Base-by-base conservation (phyloP, 495 filamentous ascomycete species). In the Halenospora varia region DNA sequence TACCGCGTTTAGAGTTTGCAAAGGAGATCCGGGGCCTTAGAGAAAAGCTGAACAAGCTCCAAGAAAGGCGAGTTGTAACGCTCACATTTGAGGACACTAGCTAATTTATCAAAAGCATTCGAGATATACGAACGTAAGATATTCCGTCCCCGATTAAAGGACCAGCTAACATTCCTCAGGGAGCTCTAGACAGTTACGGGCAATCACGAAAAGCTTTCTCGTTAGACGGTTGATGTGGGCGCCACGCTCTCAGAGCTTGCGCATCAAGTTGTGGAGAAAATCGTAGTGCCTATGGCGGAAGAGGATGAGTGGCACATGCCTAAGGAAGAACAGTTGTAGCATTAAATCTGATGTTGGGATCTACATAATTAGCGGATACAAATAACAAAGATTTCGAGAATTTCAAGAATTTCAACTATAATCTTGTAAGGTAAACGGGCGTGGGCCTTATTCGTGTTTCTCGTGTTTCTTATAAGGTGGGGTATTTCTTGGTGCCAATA, bases 41-140 rank as follows among this genome's bases (percentile, higher is more conserved):
- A 20, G 23, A 49, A 25, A 25, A 49, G 47, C 10, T 25, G 20
- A 25, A 13, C 18, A 25, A 49, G 19, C 18, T 25, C 47, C 20
- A 49, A 49, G 47, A 49, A 15, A 49, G 11, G 47, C 24, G 17
- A 17, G 47, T 49, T 25, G 24, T 25, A 15, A 24, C 47, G 17
- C 11, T 25, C 10, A 23, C 24, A 49, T 49, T 49, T 49, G 10
- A 45, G 42, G 18, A 25, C 20, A 49, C 23, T 25, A 6, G 17
- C 47, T 49, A 49, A 49, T 49, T 22, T 49, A 25, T 49, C 3
- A 49, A 10, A 49, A 25, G 47, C 23, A n/a, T 49, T 49, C 47
- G 23, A 23, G 47, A 49, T 49, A 15, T 49, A 25, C 47, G 19
- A 25, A 49, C 18, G 47, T 49, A 49, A 23, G 18, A 49, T 49